Evolutionary conservation across 192 early-diverging fungal species (phyloP), one percentile per base, ranked within the genome.

Genomic region (Coemansia sp.): DNA sequence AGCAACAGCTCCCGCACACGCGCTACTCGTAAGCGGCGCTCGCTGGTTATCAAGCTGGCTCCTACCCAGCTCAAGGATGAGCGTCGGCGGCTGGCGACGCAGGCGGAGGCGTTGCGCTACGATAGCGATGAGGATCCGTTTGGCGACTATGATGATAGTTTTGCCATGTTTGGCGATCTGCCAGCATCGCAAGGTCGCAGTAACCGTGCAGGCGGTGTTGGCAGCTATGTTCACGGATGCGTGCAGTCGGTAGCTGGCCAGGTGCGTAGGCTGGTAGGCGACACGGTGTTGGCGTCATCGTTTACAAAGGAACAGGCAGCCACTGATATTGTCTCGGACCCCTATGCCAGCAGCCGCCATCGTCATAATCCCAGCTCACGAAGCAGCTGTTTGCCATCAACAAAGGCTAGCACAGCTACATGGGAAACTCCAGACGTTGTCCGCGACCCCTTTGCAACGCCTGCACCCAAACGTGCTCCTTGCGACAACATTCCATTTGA

Each of bases 221-320:
- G 63, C 33, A 61, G 74, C 6, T 70, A 70, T 33, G 68, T 78
- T 4, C 68, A 70, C 15, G 68, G 68, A 14, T 78, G 18, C 30
- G 74, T 78, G 19, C 63, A 78, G 57, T 63, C 68, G 13, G 68
- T 78, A 9, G 74, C 74, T 14, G 74, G 74, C 12, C 74, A 78
- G 60, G 68, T 78, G 39, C 74, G 74, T 43, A 48, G 56, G 38
- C 45, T 78, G 21, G 74, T 78, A 3, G 62, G 51, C 43, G 73
- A 70, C 19, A 55, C 67, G 3, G 73, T 65, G 20, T 51, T 65
- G 14, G 61, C 55, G 3, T 56, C 73, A 3, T 50, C 73, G 9
- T 65, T 63, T 49, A 39, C 57, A 4, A 40, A 50, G 5, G 62
- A 58, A 12, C 55, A 63, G 16, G 37, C 62, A 12, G 49, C 62